phyloP scores from a whole-genome alignment of 2,329 filamentous ascomycete genomes.

The Microdochium trichocladiopsis region DNA sequence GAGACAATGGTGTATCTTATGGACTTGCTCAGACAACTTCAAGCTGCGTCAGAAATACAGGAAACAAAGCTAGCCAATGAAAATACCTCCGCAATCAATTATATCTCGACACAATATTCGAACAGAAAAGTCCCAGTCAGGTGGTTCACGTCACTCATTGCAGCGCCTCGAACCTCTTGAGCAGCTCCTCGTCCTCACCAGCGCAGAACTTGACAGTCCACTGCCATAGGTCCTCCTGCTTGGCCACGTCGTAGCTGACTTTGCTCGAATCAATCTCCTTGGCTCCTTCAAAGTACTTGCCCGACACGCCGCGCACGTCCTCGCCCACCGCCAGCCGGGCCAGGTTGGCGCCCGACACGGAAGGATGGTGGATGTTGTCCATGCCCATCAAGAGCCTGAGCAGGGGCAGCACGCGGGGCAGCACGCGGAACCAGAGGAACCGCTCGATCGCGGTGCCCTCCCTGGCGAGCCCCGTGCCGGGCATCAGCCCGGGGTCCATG shows the following conservation, averaged over 20 bases:
- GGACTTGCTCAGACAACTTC: too few relatives aligned
- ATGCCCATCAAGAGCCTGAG: slow-evolving; percentile 18
- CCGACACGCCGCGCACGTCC: slow-evolving; percentile 24
- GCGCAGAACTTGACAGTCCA: slow-evolving; percentile 34
- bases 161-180: slow-evolving; percentile 1
- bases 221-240: slow-evolving; percentile 41
- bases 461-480: slow-evolving; percentile 33
- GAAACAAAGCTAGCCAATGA: too few relatives aligned
- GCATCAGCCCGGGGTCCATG: slow-evolving; percentile 41
- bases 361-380: slow-evolving; percentile 27
- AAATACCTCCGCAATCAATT: too few relatives aligned
- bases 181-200: slow-evolving; percentile 4
- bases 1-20: too few relatives aligned
- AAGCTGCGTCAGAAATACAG: too few relatives aligned
- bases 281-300: slow-evolving; percentile 34
- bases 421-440: slow-evolving; percentile 26
- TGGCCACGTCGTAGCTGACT: slow-evolving; percentile 32
- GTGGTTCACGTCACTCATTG: not conserved
- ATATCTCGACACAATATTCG: too few relatives aligned
- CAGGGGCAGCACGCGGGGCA: slow-evolving; percentile 27
- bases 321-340: slow-evolving; percentile 28
- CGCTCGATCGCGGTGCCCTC: slow-evolving; percentile 15
- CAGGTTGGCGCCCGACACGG: slow-evolving; percentile 30
- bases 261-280: slow-evolving; percentile 30
- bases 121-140: too few relatives aligned